Evolutionary conservation across 306 rosid genomes (phyloP), one percentile per base, ranked within the genome.

Genomic region (Glycine latifolia): DNA sequence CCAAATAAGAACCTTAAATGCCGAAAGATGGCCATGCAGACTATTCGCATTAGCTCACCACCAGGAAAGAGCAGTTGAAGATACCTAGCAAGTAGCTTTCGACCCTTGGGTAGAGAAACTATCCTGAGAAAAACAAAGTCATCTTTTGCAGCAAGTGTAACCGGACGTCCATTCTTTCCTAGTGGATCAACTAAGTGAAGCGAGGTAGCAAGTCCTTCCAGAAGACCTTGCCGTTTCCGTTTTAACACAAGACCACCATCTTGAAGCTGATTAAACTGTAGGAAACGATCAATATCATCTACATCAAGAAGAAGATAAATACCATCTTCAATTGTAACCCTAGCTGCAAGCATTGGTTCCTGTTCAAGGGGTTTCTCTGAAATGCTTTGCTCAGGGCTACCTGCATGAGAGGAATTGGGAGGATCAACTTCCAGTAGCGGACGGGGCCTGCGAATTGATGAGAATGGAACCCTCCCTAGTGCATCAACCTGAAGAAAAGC

Each of bases 401-500:
- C 85, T 48, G 82, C 81, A 69, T 80, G 79, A 35, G 90, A 89
- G 37, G 92, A 83, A 83, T 86, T 93, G 58, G 97, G 92, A 67
- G 97, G 85, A 77, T 96, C 99, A 82, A 96, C 97, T 88, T 96
- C 99, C 65, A 96, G 89, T 67, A 96, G 99, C 78, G 99, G 99
- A 37, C 99, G 99, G 53, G 99, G 99, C 87, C 99, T 89, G 62
- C 97, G 98, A 83, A 96, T 92, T 79, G 99, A 96, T 47, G 99
- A 96, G 87, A 96, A 96, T 4, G 98, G 98, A 86, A 96, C 95
- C 86, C 99, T 92, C 76, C 99, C 99, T 79, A 94, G 89, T 67
- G 99, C 99, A 87, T 96, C 99, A 72, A 96, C 98, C 83, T 96
- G 99, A 80, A 96, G 99, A 88, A 92, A 96, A 87, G 98, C 98